Conservation (phyloP, 768 basidiomycete genomes). For the Termitomyces sp. region DNA sequence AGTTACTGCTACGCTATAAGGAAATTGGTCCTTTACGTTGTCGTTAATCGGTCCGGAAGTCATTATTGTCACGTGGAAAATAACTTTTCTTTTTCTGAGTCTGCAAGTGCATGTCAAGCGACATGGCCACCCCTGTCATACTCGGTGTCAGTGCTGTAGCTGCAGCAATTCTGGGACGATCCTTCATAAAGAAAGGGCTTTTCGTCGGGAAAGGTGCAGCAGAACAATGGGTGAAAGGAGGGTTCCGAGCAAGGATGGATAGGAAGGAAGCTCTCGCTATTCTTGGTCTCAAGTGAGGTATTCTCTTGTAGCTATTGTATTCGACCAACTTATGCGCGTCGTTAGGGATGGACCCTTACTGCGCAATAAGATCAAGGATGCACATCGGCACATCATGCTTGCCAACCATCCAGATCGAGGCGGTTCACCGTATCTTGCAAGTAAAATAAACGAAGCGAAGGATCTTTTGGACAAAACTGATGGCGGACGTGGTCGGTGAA, state of each 20-base stretch:
- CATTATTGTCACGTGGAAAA: conserved; percentile 5
- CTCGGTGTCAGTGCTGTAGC: conserved; percentile 75
- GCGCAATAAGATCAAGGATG: conserved; percentile 83
- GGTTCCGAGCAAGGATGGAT: conserved; percentile 96
- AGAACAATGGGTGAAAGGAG: conserved; percentile 88
- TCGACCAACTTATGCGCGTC: not conserved
- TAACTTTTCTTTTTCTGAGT: conserved; percentile 2
- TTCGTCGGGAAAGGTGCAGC: conserved; percentile 57
- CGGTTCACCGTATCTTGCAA: conserved; percentile 96
- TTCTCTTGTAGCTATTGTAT: not conserved
- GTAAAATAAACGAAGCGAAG: conserved; percentile 99
- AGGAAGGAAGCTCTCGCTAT: conserved; percentile 88
- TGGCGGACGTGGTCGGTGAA: conserved; percentile 33
- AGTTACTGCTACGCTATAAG: not conserved
- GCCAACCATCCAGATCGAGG: conserved; percentile 99
- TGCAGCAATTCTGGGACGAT: conserved; percentile 70
- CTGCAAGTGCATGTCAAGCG: not conserved
- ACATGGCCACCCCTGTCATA: conserved; percentile 76
- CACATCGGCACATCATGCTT: conserved; percentile 95
- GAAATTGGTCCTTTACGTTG: not conserved
- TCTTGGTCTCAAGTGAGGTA: conserved; percentile 83
- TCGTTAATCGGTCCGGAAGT: not conserved
- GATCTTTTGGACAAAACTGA: conserved; percentile 84
- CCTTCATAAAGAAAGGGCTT: conserved; percentile 57
- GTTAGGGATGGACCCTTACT: conserved; percentile 75